phyloP scores from a whole-genome alignment of 495 filamentous ascomycete species.

The Aspergillus heteromorphus region DNA sequence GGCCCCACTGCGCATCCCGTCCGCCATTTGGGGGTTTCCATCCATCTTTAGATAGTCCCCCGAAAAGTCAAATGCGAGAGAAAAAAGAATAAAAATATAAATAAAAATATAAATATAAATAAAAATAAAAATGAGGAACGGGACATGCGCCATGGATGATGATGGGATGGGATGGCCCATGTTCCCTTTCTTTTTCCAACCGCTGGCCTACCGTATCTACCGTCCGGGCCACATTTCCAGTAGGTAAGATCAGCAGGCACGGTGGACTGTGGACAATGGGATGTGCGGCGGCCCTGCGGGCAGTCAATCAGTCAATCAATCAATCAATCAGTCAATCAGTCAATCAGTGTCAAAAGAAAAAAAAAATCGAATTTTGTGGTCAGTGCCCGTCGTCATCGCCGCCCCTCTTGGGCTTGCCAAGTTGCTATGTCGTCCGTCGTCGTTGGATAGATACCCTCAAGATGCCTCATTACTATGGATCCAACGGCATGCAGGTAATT shows the following conservation, averaged over 20 bases:
- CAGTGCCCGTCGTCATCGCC: background rate
- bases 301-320: background rate
- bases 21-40: slow-evolving; percentile 18
- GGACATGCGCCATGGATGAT: no score
- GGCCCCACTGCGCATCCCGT: slow-evolving; percentile 21
- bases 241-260: slow-evolving; percentile 9
- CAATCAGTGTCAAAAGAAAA: no score
- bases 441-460: background rate
- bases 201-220: background rate
- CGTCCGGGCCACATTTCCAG: background rate
- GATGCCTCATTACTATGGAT: no score
- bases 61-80: slow-evolving; percentile 7
- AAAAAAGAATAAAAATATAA: slow-evolving; percentile 1
- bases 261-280: background rate
- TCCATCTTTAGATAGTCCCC: slow-evolving; percentile 6
- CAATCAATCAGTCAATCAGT: no score
- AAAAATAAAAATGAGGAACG: no score
- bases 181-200: background rate
- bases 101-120: background rate
- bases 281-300: background rate
- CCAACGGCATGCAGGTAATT: background rate
- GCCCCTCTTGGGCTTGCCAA: background rate
- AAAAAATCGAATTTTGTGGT: background rate
- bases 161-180: background rate
- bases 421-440: background rate